Conservation (phyloP, 306 rosid species). For the Lagenaria siceraria region DNA sequence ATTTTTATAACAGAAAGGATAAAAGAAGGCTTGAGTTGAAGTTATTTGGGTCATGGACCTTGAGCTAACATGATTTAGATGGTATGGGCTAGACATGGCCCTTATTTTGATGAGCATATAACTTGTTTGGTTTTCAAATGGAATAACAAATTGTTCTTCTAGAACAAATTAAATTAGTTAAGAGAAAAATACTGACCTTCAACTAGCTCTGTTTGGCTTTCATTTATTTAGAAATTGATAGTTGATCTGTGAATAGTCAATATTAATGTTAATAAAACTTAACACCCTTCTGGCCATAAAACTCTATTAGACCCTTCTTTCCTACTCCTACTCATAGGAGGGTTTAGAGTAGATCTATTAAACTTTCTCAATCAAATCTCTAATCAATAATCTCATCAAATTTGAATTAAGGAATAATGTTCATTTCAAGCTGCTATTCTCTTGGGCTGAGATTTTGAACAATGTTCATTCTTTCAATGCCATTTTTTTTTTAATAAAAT, state of each 20-base stretch:
- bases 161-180: not conserved
- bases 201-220: not conserved
- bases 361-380: not conserved
- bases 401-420: not conserved
- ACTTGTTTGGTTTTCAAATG: not conserved
- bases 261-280: not conserved
- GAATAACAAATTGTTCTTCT: not conserved
- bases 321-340: not conserved
- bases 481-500: too few relatives aligned
- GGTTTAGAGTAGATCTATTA: not conserved
- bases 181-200: not conserved
- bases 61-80: not conserved
- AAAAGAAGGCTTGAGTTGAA: not conserved
- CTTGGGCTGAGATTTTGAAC: too few relatives aligned
- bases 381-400: not conserved
- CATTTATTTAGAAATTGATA: not conserved
- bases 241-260: not conserved
- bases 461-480: too few relatives aligned
- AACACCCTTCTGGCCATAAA: not conserved
- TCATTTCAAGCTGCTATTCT: not conserved
- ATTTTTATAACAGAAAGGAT: not conserved
- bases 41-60: not conserved
- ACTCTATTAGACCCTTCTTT: not conserved
- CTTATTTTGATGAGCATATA: not conserved
- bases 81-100: not conserved